Percentiles rank a stretch among this genome's conserved stretches.
Conservation (phyloP, 352 stramenopile species). For the Pythium plurisporium region DNA sequence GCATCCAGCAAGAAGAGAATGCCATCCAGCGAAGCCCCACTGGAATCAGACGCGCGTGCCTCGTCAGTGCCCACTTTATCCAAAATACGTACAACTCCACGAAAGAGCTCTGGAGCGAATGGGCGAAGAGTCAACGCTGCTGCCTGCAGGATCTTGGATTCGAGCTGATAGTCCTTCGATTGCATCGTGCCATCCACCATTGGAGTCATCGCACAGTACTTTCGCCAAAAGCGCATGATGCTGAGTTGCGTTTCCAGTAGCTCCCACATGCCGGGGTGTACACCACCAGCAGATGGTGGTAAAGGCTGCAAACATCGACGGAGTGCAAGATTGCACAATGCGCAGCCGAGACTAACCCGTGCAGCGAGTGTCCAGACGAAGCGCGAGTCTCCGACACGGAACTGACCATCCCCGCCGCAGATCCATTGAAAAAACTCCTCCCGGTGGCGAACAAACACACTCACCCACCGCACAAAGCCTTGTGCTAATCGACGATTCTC, state of each 20-base stretch:
- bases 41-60: neutral
- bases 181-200: neutral
- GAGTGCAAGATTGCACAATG: slow-evolving; percentile 16
- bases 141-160: neutral
- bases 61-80: neutral
- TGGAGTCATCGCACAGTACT: slow-evolving; percentile 10
- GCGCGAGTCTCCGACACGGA: slow-evolving; percentile 10
- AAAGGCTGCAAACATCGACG: neutral
- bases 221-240: slow-evolving; percentile 16
- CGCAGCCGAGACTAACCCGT: slow-evolving; percentile 13
- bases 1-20: slow-evolving; percentile 14
- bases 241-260: slow-evolving; percentile 18
- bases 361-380: slow-evolving; percentile 13
- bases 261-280: slow-evolving; percentile 2
- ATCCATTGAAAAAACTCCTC: slow-evolving; percentile 19
- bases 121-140: neutral
- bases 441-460: slow-evolving; percentile 2
- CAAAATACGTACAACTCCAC: neutral
- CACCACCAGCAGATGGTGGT: neutral
- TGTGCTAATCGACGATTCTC: neutral
- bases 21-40: slow-evolving; percentile 5
- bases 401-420: slow-evolving; percentile 4
- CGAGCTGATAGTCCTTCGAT: slow-evolving; percentile 4
- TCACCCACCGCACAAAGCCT: slow-evolving; percentile 5
- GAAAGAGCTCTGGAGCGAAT: neutral